Evolutionary conservation across 2,329 filamentous ascomycete species (phyloP).

Genomic region (Knoxdaviesia proteae): DNA sequence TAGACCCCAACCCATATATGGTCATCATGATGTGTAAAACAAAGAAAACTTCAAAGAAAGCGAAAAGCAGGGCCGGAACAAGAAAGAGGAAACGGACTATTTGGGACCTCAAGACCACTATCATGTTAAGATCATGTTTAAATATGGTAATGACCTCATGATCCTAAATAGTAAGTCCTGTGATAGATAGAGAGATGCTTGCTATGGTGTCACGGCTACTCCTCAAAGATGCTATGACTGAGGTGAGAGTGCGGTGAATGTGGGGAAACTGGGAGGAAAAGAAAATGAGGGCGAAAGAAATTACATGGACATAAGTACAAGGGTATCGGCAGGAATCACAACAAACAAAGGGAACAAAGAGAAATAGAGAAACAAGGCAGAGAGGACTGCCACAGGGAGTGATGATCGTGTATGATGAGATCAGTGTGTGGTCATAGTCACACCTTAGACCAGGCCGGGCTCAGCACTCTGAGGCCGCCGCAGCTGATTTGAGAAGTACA

Average conservation of each 20-base stretch:
- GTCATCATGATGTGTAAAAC: too few species aligned
- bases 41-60: neutral
- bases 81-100: neutral
- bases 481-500: conserved; percentile 19
- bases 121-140: too few species aligned
- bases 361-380: conserved; percentile 1
- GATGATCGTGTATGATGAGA: conserved; percentile 10
- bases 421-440: conserved; percentile 8
- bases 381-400: neutral
- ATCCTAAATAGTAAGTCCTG: too few species aligned
- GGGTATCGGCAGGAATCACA: neutral
- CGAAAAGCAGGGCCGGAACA: neutral
- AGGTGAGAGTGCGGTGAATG: neutral
- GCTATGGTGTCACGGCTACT: too few species aligned
- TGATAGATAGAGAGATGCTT: too few species aligned
- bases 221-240: too few species aligned
- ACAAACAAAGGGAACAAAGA: neutral
- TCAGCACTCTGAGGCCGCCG: conserved; percentile 59
- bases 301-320: neutral
- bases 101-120: neutral
- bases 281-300: conserved; percentile 1
- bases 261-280: neutral
- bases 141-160: too few species aligned
- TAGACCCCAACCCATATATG: neutral
- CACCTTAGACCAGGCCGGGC: conserved; percentile 20